These are phyloP conservation scores for Coffea humblotiana DNA, from an alignment of 305 asterid species.

Conservation along the genomic window DNA sequence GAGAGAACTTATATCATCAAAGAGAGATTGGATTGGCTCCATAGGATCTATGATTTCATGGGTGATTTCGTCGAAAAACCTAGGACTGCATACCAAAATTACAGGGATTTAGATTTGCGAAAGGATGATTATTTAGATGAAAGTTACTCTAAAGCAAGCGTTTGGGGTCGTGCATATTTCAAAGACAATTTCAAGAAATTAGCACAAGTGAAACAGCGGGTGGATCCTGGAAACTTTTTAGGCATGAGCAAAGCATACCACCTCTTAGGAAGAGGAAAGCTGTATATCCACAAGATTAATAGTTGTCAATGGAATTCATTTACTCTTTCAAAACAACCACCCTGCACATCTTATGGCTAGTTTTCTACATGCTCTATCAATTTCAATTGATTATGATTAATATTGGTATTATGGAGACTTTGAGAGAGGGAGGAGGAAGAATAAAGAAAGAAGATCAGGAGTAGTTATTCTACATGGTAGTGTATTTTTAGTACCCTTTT, in stretches of 20 bases:
- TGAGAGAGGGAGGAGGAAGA: no score
- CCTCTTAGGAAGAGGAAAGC: conserved; percentile 19
- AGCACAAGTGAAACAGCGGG: conserved; percentile 25
- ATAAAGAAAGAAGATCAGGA: no score
- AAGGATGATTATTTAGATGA: conserved; percentile 19
- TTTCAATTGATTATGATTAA: no score
- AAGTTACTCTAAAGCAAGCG: conserved; percentile 20
- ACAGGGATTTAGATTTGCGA: conserved; percentile 42
- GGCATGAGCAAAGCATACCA: conserved; percentile 40
- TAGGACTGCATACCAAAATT: conserved; percentile 29
- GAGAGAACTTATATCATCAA: conserved; percentile 1
- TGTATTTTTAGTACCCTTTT: no score
- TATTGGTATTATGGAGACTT: no score
- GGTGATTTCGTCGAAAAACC: conserved; percentile 26
- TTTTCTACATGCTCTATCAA: no score
- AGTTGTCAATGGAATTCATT: not conserved
- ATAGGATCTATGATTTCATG: conserved; percentile 25
- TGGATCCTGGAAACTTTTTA: conserved; percentile 31
- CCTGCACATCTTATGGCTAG: no score
- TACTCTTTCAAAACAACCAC: not conserved
- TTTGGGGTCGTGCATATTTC: conserved; percentile 36
- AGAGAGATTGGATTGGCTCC: conserved; percentile 23
- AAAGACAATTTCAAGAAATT: conserved; percentile 28
- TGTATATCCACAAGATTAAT: not conserved
- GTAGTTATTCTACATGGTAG: no score